Evolutionary conservation across 1,284 basidiomycete genomes (phyloP).

Genomic region (Trametes hirsuta): DNA sequence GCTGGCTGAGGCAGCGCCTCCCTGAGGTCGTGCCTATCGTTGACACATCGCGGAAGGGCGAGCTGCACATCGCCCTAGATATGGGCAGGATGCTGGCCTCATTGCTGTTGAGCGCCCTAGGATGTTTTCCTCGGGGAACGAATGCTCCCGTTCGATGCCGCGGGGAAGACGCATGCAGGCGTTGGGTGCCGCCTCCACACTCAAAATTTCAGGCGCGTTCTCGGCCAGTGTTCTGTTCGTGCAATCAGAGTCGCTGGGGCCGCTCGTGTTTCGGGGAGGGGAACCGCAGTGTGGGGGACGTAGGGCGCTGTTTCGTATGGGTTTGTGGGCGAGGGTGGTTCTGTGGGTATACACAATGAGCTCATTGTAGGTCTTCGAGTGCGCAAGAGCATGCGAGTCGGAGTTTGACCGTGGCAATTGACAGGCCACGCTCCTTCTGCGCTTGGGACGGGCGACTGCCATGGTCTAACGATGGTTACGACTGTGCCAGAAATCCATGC

Average conservation of each 20-base stretch:
- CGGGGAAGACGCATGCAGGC: not conserved
- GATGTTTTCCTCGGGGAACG: constrained; percentile 1
- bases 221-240: no score
- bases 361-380: not conserved
- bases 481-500: no score
- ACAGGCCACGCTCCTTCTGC: not conserved
- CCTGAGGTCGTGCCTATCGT: constrained; percentile 15
- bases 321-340: not conserved
- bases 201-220: no score
- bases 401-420: not conserved
- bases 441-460: no score
- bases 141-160: not conserved
- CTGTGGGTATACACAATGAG: not conserved
- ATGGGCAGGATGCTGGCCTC: constrained; percentile 8
- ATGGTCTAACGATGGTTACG: no score
- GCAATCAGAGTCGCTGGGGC: no score
- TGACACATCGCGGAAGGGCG: constrained; percentile 5
- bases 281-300: no score
- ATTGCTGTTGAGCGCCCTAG: constrained; percentile 1
- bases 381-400: not conserved
- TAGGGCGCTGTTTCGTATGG: no score
- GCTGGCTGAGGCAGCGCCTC: constrained; percentile 1
- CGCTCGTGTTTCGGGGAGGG: no score
- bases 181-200: no score
- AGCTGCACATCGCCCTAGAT: not conserved